These are phyloP conservation scores for Mikania micrantha DNA, from an alignment of 129 eudicot species.

Conservation along the genomic window DNA sequence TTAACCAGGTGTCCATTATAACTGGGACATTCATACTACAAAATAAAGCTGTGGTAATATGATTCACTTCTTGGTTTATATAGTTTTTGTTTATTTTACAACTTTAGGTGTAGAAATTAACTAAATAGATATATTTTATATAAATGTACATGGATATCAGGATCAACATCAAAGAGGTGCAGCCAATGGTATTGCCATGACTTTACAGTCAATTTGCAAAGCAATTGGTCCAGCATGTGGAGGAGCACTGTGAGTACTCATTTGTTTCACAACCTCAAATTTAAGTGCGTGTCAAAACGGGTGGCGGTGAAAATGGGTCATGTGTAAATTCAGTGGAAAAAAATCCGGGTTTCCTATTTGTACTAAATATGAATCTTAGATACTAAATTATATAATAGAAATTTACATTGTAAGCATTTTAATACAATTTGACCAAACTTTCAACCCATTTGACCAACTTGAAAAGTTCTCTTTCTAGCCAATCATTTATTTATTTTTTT, in stretches of 20 bases:
- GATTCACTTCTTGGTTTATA: neutral
- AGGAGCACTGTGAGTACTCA: too few species aligned
- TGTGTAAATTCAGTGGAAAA: neutral
- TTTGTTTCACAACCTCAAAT: constrained; percentile 8
- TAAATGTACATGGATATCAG: constrained; percentile 25
- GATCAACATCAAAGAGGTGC: constrained; percentile 89
- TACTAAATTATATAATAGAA: too few species aligned
- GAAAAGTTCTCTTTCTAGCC: too few species aligned
- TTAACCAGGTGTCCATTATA: constrained; percentile 44
- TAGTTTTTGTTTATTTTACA: neutral
- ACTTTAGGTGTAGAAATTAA: neutral
- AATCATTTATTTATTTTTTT: too few species aligned
- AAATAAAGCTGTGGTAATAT: constrained; percentile 76
- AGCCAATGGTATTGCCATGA: constrained; percentile 80
- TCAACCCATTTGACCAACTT: neutral
- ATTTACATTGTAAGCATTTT: neutral
- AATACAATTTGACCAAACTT: neutral
- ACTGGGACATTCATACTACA: constrained; percentile 68
- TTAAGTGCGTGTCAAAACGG: neutral
- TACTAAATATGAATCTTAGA: too few species aligned
- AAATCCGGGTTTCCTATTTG: neutral
- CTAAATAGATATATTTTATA: neutral
- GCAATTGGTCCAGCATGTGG: too few species aligned
- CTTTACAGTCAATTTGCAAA: constrained; percentile 58
- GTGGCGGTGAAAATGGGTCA: neutral